Conservation (phyloP, 805 yeast genomes). For the Kluyveromyces aestuarii region DNA sequence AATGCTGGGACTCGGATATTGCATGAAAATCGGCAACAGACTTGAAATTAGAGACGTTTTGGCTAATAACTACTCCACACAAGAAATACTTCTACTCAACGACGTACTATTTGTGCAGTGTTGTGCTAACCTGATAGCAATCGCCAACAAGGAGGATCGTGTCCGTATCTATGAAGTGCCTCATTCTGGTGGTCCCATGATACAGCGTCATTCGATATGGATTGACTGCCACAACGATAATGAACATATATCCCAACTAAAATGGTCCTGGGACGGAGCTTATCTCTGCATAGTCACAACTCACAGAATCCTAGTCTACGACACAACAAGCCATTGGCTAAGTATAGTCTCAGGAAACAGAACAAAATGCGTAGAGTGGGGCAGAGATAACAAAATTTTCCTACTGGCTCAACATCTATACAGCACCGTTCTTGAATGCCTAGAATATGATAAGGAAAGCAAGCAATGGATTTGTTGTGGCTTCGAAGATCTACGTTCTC, state of each 20-base stretch:
- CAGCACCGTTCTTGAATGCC: slow-evolving; percentile 1
- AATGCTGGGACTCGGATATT: not conserved
- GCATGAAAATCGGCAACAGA: not conserved
- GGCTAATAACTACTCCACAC: not conserved
- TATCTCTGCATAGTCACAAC: slow-evolving; percentile 1
- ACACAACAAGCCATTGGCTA: not conserved
- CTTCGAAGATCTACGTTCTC: slow-evolving; percentile 2
- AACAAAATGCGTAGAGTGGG: not conserved
- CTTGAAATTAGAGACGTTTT: not conserved
- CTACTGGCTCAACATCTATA: not conserved
- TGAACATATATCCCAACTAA: not conserved
- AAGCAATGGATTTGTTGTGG: slow-evolving; percentile 3
- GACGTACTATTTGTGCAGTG: not conserved
- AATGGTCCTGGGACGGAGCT: not conserved
- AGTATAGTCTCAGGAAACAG: not conserved
- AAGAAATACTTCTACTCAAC: not conserved
- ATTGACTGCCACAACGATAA: not conserved
- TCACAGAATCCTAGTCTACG: slow-evolving; percentile 1
- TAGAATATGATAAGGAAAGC: not conserved
- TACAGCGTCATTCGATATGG: not conserved
- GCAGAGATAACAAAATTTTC: not conserved
- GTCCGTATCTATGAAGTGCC: not conserved
- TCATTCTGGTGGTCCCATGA: not conserved
- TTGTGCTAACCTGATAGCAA: not conserved
- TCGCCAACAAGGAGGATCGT: not conserved